A percentile compares a stretch with the other conserved stretches of the same genome.
Evolutionary conservation across 2,329 filamentous ascomycete species (phyloP).

Genomic region (Fusarium hostae): DNA sequence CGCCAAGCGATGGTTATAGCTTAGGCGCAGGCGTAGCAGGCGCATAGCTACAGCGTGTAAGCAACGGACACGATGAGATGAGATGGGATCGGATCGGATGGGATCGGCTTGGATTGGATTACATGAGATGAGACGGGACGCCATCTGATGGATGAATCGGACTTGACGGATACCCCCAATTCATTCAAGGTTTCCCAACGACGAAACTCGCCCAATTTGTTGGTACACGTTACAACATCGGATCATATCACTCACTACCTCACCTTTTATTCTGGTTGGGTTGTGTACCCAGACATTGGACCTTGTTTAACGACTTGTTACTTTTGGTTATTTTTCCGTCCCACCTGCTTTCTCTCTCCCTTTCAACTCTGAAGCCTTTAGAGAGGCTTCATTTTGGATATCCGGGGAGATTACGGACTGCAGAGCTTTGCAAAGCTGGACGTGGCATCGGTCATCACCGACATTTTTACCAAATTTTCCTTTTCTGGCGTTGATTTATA

Average conservation of each 20-base stretch:
- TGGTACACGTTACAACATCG: slow-evolving; percentile 20
- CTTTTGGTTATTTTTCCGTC: slow-evolving; percentile 32
- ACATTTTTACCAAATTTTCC: slow-evolving; percentile 33
- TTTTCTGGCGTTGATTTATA: slow-evolving; percentile 32
- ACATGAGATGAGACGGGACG: slow-evolving; percentile 36
- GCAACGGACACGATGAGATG: slow-evolving; percentile 37
- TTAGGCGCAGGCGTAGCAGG: slow-evolving; percentile 36
- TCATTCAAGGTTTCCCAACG: slow-evolving; percentile 28
- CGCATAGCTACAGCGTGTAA: slow-evolving; percentile 27
- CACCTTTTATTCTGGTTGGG: slow-evolving; percentile 15
- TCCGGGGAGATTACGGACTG: background rate
- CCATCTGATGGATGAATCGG: slow-evolving; percentile 29
- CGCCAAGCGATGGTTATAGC: slow-evolving; percentile 25
- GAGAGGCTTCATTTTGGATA: slow-evolving; percentile 1
- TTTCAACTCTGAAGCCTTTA: background rate
- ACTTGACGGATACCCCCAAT: slow-evolving; percentile 40
- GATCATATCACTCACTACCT: slow-evolving; percentile 20
- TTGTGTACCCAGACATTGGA: slow-evolving; percentile 4
- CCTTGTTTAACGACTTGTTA: slow-evolving; percentile 34
- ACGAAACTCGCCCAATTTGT: slow-evolving; percentile 23
- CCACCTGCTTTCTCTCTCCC: slow-evolving; percentile 9
- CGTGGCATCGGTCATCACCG: slow-evolving; percentile 39
- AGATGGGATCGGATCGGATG: slow-evolving; percentile 33
- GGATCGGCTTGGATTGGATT: slow-evolving; percentile 34
- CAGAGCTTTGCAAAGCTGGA: slow-evolving; percentile 33